A percentile compares a stretch with the other conserved stretches of the same genome.
Evolutionary conservation across 495 filamentous ascomycete species (phyloP).

Genomic region (Hyaloscypha variabilis): DNA sequence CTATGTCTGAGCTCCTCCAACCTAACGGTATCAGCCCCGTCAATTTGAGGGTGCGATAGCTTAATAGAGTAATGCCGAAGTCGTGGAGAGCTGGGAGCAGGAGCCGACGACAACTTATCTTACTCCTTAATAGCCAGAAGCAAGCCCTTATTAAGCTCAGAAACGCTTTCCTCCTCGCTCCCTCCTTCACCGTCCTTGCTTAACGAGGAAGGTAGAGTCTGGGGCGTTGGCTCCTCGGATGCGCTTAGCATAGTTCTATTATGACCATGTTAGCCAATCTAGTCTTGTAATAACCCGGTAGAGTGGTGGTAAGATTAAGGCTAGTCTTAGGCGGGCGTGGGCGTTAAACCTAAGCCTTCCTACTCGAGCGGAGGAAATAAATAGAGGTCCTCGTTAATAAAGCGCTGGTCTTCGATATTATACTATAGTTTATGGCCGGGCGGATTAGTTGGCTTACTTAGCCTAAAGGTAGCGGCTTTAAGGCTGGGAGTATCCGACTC

Average conservation of each 20-base stretch:
- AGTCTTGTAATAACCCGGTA: neutral
- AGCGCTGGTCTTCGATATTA: conserved; percentile 4
- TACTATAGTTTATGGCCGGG: neutral
- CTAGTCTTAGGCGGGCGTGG: conserved; percentile 5
- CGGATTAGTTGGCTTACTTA: conserved; percentile 4
- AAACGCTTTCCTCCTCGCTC: neutral
- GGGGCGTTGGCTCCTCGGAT: conserved; percentile 5
- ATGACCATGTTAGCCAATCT: conserved; percentile 12
- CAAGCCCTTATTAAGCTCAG: conserved; percentile 15
- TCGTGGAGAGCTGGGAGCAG: conserved; percentile 8
- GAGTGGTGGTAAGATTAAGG: conserved; percentile 1
- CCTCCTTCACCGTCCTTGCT: conserved; percentile 7
- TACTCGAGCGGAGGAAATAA: neutral
- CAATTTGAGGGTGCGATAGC: neutral
- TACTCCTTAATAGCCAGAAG: conserved; percentile 6
- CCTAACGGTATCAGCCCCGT: neutral
- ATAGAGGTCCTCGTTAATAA: conserved; percentile 9
- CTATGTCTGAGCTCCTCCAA: neutral
- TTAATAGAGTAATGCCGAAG: conserved; percentile 3
- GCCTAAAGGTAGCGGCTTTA: neutral
- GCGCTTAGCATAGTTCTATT: neutral
- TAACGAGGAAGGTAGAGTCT: conserved; percentile 1
- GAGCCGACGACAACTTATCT: conserved; percentile 7
- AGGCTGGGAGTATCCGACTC: neutral
- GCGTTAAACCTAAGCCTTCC: neutral